A percentile compares a stretch with the other conserved stretches of the same genome.
phyloP scores from a whole-genome alignment of 441 rosid species.

The Breynia disticha region DNA sequence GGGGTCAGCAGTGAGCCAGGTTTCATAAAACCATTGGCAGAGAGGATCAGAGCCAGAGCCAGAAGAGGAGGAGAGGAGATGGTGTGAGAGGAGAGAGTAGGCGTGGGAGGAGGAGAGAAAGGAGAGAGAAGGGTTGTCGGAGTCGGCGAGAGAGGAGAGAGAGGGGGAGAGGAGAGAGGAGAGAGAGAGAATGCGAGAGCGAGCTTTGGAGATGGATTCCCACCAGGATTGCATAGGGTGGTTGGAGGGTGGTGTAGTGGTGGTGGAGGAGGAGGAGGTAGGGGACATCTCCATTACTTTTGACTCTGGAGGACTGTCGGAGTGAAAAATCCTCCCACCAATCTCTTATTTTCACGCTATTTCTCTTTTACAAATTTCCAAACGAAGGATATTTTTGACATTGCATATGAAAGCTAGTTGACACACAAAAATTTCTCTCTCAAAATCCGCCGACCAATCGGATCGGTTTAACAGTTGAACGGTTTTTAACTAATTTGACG shows the following conservation, averaged over 20 bases:
- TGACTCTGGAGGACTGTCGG: too few relatives aligned
- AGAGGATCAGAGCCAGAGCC: slow-evolving; percentile 84
- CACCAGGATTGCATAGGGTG: slow-evolving; percentile 88
- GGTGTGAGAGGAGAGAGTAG: slow-evolving; percentile 41
- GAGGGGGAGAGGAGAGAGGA: slow-evolving; percentile 48
- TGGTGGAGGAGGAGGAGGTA: slow-evolving; percentile 41
- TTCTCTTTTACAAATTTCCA: too few relatives aligned
- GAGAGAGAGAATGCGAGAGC: slow-evolving; percentile 61
- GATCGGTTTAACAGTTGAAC: too few relatives aligned
- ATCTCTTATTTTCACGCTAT: too few relatives aligned
- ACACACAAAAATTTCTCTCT: too few relatives aligned
- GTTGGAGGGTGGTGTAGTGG: slow-evolving; percentile 42
- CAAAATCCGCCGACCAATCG: too few relatives aligned
- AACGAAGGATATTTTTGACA: too few relatives aligned
- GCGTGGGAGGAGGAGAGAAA: slow-evolving; percentile 72
- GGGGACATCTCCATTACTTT: slow-evolving; percentile 13
- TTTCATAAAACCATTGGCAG: slow-evolving; percentile 94
- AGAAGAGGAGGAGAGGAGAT: slow-evolving; percentile 39
- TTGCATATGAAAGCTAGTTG: too few relatives aligned
- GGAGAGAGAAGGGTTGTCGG: slow-evolving; percentile 85
- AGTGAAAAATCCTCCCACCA: too few relatives aligned
- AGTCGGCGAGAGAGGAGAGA: slow-evolving; percentile 52
- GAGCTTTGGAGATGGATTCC: slow-evolving; percentile 87
- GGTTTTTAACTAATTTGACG: too few relatives aligned
- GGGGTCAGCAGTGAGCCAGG: slow-evolving; percentile 62